Evolutionary conservation across 306 rosid species (phyloP), one percentile per base, ranked within the genome.

Genomic region (Dalbergia cochinchinensis): DNA sequence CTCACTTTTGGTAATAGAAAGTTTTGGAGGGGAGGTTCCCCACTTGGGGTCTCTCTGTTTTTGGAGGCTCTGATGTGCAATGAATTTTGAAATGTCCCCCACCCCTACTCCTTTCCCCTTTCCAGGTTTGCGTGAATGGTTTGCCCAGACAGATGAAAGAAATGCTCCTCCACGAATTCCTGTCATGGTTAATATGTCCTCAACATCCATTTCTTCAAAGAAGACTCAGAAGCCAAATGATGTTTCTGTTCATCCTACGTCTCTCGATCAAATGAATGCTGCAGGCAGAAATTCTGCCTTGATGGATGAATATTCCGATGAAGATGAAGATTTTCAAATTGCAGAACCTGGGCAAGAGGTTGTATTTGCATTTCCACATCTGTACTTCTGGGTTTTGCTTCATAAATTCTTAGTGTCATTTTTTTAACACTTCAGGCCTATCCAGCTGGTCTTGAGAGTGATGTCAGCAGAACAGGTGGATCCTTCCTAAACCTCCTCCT

Each of bases 181-280:
- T 31, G 98, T 93, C 69, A 95, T 95, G 99, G 99, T 95, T 86
- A 95, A 93, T 88, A 95, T 95, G 99, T 79, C 94, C 66, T 95
- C 99, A 60, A 72, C 99, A 79, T 86, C 94, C 42, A 88, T 67
- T 85, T 79, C 97, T 71, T 86, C 94, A 76, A 90, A 86, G 85
- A 91, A 88, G 87, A 87, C 79, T 83, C 90, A 71, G 78, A 93
- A 87, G 83, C 67, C 86, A 68, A 84, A 86, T 70, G 98, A 87
- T 69, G 78, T 84, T 82, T 89, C 89, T 81, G 78, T 74, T 71
- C 70, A 86, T 76, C 69, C 87, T 69, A 53, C 72, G 55, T 78
- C 92, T 82, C 65, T 85, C 19, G 97, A 93, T 74, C 97, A 89
- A 78, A 76, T 83, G 64, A 90, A 79, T 91, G 80, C 91, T 77